These are phyloP conservation scores for Aspergillus quadrilineatus DNA, from an alignment of 2,329 filamentous ascomycete genomes.

Conservation along the genomic window DNA sequence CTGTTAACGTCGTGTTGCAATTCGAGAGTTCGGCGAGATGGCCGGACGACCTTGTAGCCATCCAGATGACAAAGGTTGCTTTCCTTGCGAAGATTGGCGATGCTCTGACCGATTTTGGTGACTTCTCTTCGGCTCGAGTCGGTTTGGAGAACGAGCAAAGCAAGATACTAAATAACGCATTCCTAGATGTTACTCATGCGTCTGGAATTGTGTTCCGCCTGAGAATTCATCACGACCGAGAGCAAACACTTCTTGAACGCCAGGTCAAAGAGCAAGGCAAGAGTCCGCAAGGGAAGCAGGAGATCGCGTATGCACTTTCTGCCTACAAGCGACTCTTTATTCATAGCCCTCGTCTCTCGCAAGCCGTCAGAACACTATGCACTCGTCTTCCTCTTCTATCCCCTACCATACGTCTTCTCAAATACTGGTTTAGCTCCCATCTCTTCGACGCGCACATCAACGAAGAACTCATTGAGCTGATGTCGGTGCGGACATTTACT, in stretches of 20 bases:
- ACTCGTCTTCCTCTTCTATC: conserved; percentile 79
- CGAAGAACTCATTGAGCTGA: conserved; percentile 79
- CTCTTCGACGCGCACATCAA: conserved; percentile 73
- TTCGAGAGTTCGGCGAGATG: conserved; percentile 92
- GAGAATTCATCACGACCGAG: conserved; percentile 84
- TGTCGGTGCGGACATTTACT: conserved; percentile 75
- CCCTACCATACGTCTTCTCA: conserved; percentile 76
- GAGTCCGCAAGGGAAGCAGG: conserved; percentile 65
- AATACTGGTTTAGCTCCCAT: conserved; percentile 86
- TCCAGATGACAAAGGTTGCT: conserved; percentile 90
- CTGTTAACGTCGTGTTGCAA: conserved; percentile 78
- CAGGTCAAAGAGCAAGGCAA: conserved; percentile 71
- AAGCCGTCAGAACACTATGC: conserved; percentile 75
- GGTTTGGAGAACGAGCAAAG: conserved; percentile 75
- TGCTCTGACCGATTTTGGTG: conserved; percentile 64
- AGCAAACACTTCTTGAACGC: conserved; percentile 76
- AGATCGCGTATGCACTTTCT: conserved; percentile 67
- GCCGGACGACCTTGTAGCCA: conserved; percentile 87
- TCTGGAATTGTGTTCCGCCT: conserved; percentile 75
- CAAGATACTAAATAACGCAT: conserved; percentile 72
- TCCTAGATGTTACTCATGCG: conserved; percentile 76
- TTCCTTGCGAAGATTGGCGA: conserved; percentile 74
- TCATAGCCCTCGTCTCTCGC: conserved; percentile 73
- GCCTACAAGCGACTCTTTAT: conserved; percentile 69
- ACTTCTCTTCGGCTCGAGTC: conserved; percentile 64